Evolutionary conservation across 2,329 filamentous ascomycete species (phyloP).

Genomic region (Phialophora expanda): DNA sequence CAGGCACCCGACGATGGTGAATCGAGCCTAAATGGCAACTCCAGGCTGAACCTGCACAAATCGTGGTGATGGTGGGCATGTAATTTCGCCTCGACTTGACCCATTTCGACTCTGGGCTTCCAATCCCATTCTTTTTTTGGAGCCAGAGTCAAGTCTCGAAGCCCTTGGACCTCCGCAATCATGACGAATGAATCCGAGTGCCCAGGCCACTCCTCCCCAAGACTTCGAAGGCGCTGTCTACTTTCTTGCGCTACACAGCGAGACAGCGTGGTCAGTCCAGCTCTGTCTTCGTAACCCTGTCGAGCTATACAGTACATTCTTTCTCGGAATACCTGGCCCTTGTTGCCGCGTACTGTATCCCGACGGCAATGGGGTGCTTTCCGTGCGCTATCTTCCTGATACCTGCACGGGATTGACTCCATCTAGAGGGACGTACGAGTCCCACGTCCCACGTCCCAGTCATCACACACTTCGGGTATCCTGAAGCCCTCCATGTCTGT

Average conservation of each 20-base stretch:
- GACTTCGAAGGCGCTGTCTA: background rate
- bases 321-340: background rate
- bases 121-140: background rate
- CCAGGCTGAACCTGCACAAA: background rate
- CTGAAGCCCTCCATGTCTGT: conserved; percentile 31
- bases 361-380: background rate
- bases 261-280: background rate
- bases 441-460: too few relatives aligned
- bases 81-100: conserved; percentile 14
- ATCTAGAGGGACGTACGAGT: too few relatives aligned
- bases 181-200: background rate
- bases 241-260: too few relatives aligned
- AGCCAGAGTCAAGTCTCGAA: conserved; percentile 10
- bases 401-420: background rate
- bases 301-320: background rate
- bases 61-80: background rate
- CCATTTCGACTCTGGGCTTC: background rate
- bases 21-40: background rate
- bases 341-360: background rate
- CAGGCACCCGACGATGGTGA: background rate
- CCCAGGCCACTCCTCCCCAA: background rate
- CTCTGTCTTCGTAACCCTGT: background rate
- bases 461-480: background rate
- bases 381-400: background rate
- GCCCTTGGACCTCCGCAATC: background rate